Percentiles rank a stretch among this genome's conserved stretches.
Conservation (phyloP, 768 basidiomycete species). For the Flagelloscypha sp. region DNA sequence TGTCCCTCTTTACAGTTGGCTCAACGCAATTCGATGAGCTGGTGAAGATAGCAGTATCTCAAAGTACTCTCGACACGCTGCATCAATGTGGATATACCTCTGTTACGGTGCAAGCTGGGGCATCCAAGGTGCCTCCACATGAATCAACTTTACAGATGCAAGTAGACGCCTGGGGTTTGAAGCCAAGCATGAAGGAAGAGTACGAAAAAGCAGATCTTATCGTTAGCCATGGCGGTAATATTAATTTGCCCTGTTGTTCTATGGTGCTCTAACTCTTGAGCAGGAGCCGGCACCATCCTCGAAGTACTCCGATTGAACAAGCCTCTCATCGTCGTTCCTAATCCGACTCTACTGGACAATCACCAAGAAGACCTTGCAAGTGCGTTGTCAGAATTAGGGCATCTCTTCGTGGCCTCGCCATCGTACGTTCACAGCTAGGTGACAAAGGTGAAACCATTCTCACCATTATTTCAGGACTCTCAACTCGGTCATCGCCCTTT, state of each 20-base stretch:
- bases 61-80: conserved; percentile 49
- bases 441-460: too few species aligned
- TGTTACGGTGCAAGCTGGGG: conserved; percentile 74
- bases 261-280: conserved; percentile 2
- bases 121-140: conserved; percentile 35
- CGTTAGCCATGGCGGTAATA: conserved; percentile 88
- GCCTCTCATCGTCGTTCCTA: conserved; percentile 82
- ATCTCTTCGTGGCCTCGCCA: too few species aligned
- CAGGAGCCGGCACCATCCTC: conserved; percentile 92
- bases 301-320: conserved; percentile 72
- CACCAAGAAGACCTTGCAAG: conserved; percentile 87
- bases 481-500: too few species aligned
- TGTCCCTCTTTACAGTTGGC: conserved; percentile 83
- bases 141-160: conserved; percentile 17
- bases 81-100: conserved; percentile 44
- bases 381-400: conserved; percentile 47
- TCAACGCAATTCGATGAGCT: conserved; percentile 82
- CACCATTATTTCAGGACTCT: too few species aligned
- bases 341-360: conserved; percentile 81
- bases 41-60: conserved; percentile 49
- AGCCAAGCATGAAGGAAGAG: conserved; percentile 58
- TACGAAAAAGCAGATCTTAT: conserved; percentile 66
- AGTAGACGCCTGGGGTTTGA: conserved; percentile 59
- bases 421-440: too few species aligned
- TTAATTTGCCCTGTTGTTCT: conserved; percentile 6